phyloP scores from a whole-genome alignment of 768 basidiomycete species.

The Leccinum broughii region DNA sequence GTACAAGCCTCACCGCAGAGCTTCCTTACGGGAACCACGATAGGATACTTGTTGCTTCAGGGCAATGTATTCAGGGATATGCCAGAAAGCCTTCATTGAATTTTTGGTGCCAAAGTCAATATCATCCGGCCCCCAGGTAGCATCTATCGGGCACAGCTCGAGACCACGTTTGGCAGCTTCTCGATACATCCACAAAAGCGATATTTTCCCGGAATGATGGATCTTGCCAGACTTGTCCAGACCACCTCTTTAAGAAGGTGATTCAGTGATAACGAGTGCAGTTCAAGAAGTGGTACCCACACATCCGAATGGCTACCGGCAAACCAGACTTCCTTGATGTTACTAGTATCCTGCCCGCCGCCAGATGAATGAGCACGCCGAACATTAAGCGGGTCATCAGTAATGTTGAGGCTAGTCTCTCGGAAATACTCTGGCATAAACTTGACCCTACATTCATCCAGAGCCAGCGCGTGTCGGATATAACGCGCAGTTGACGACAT shows the following conservation, averaged over 20 bases:
- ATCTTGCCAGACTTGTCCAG: too few species aligned
- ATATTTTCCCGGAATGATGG: not conserved
- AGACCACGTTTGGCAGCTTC: not conserved
- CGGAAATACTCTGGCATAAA: slow-evolving; percentile 5
- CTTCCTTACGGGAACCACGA: not conserved
- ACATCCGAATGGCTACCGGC: too few species aligned
- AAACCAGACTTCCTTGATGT: too few species aligned
- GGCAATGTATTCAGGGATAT: slow-evolving; percentile 7
- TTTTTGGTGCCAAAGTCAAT: slow-evolving; percentile 14
- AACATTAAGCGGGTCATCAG: too few species aligned
- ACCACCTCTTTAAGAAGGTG: too few species aligned
- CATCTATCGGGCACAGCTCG: slow-evolving; percentile 15
- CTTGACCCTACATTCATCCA: not conserved
- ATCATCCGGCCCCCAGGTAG: slow-evolving; percentile 17
- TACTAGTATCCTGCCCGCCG: too few species aligned
- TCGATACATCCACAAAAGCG: not conserved
- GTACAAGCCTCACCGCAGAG: slow-evolving; percentile 7
- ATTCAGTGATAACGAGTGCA: too few species aligned
- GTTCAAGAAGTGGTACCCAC: too few species aligned
- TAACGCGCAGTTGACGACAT: too few species aligned
- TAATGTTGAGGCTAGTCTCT: slow-evolving; percentile 24
- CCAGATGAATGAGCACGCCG: too few species aligned
- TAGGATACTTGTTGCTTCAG: slow-evolving; percentile 13
- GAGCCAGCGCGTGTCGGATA: not conserved
- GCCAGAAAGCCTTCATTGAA: slow-evolving; percentile 13